A percentile compares a stretch with the other conserved stretches of the same genome.
phyloP scores from a whole-genome alignment of 345 rosid genomes.

The Mallotus nudiflorus region DNA sequence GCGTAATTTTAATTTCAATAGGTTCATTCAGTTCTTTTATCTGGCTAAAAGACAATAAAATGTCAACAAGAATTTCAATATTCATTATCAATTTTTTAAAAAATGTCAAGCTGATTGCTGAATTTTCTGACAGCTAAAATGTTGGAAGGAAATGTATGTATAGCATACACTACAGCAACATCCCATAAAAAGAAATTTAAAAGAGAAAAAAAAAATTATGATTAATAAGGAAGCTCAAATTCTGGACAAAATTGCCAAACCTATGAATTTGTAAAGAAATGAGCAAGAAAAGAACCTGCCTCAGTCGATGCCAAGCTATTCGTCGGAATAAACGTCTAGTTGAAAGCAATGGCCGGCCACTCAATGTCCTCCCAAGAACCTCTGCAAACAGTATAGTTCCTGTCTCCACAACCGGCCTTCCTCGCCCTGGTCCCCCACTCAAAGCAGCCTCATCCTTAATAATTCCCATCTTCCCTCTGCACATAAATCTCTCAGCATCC shows the following conservation, averaged over 20 bases:
- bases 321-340: slow-evolving; percentile 63
- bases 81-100: slow-evolving; percentile 7
- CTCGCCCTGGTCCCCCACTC: slow-evolving; percentile 40
- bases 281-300: slow-evolving; percentile 91
- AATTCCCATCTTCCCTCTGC: slow-evolving; percentile 80
- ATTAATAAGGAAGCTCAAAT: slow-evolving; percentile 8
- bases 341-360: slow-evolving; percentile 90
- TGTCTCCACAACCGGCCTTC: slow-evolving; percentile 77
- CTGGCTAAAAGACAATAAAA: slow-evolving; percentile 37
- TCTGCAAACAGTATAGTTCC: slow-evolving; percentile 86
- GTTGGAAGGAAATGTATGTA: not conserved
- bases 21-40: slow-evolving; percentile 82
- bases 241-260: not conserved
- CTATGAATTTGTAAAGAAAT: slow-evolving; percentile 1
- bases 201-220: not conserved
- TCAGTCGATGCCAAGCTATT: slow-evolving; percentile 92
- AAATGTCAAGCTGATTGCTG: not conserved
- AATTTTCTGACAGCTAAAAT: not conserved
- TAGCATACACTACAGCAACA: not conserved
- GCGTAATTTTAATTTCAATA: slow-evolving; percentile 70
- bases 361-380: slow-evolving; percentile 88
- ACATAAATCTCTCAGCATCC: slow-evolving; percentile 56
- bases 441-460: slow-evolving; percentile 60
- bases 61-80: slow-evolving; percentile 16
- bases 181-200: not conserved